Conservation (phyloP, 108 stramenopile genomes). For the Cyclostephanos tholiformis region DNA sequence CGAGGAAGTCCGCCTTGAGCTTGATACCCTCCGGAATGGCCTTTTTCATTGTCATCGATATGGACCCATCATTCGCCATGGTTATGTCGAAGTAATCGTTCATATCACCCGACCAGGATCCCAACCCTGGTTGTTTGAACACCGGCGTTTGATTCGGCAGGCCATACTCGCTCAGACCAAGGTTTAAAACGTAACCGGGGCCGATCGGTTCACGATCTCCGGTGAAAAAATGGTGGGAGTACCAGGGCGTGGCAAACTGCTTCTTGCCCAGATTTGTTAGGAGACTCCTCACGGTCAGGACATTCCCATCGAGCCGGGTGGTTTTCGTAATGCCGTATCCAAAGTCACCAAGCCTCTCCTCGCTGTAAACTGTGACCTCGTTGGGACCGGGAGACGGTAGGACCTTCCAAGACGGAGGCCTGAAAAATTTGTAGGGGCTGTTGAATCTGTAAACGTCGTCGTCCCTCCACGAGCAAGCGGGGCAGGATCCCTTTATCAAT, state of each 20-base stretch:
- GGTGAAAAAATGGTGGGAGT: conserved; percentile 84
- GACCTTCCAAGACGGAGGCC: conserved; percentile 58
- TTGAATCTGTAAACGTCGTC: conserved; percentile 79
- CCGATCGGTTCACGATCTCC: conserved; percentile 71
- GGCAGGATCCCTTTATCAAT: conserved; percentile 76
- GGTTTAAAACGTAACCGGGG: conserved; percentile 60
- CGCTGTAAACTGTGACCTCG: conserved; percentile 53
- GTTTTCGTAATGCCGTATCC: conserved; percentile 72
- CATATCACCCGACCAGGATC: conserved; percentile 70
- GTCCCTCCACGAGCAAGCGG: conserved; percentile 54
- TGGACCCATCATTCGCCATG: conserved; percentile 41
- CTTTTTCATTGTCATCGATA: conserved; percentile 55
- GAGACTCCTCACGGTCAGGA: conserved; percentile 60
- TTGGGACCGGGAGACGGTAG: conserved; percentile 28
- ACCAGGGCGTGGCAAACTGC: conserved; percentile 80
- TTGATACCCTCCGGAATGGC: conserved; percentile 61
- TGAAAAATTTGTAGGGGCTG: conserved; percentile 70
- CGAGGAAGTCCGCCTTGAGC: conserved; percentile 79
- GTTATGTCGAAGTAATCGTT: conserved; percentile 57
- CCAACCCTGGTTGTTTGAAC: conserved; percentile 73
- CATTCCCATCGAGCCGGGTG: conserved; percentile 52
- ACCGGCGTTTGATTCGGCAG: conserved; percentile 32
- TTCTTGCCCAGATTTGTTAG: conserved; percentile 74
- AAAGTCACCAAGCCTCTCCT: conserved; percentile 53
- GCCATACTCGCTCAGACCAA: conserved; percentile 56